Base-by-base conservation (phyloP, 2,329 filamentous ascomycete genomes). In the Dissoconium aciculare region DNA sequence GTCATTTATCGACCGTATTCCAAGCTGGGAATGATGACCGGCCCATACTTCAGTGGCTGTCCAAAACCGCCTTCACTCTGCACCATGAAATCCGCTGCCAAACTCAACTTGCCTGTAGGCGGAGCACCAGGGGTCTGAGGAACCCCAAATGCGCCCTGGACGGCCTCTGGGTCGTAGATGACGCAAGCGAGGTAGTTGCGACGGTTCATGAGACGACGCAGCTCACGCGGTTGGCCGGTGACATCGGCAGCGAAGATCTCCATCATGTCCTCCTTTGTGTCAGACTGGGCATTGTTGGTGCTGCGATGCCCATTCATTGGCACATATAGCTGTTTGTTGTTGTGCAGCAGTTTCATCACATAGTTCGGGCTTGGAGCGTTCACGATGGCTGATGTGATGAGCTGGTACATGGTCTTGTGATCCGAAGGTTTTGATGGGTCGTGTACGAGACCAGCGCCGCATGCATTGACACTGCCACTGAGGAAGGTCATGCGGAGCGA, bases 221-320 rank as follows among this genome's bases (percentile, higher is more conserved):
- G 66, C 55, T 94, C 87, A 27, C 85, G 69, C 1, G 74, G 65
- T 19, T 72, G 64, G n/a, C 89, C 87, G 32, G 77, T 82, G 11
- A 89, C 83, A 46, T 98, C 89, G 5, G 78, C 81, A 48, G 89
- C 83, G 68, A 98, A 98, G 43, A 98, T 91, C 62, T 98, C 89
- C 80, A 98, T 92, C 89, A 98, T 98, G 58, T 98, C 89, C 56
- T 98, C 89, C 58, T 98, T 95, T 27, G 89, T 98, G 54, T 98
- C 89, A 2, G 76, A 78, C 1, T 78, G 75, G 41, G 71, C 70
- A 14, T 32, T 33, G 26, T 44, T 36, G 1, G 67, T 66, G 36
- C 63, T 69, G 40, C 71, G 64, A 43, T 75, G 70, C n/a, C 87
- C 87, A 55, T 98, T 98, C 32, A 71, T 67, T 0, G 89, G 89